Conservation (phyloP, 495 filamentous ascomycete genomes). For the Talaromyces nanjingensis region DNA sequence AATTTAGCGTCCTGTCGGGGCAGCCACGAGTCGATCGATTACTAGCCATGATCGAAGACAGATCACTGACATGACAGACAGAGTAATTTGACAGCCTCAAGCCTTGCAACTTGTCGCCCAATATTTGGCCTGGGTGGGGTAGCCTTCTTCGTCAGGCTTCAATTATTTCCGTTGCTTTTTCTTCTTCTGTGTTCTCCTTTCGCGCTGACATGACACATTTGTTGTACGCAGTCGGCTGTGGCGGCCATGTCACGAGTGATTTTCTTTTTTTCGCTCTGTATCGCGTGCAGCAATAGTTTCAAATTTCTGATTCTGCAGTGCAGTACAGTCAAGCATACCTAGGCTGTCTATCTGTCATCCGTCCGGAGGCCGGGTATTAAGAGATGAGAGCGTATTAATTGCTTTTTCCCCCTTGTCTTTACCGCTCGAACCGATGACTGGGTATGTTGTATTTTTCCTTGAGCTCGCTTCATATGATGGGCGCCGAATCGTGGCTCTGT, state of each 20-base stretch:
- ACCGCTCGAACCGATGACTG: neutral
- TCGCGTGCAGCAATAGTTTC: neutral
- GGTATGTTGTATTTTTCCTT: neutral
- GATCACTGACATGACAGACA: neutral
- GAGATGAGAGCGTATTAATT: neutral
- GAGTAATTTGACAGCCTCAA: neutral
- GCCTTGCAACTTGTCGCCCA: constrained; percentile 3
- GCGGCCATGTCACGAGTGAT: neutral
- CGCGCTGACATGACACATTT: neutral
- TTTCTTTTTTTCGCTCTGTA: neutral
- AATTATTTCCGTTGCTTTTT: neutral
- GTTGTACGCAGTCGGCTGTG: neutral
- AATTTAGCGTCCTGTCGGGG: neutral
- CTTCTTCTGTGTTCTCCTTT: neutral
- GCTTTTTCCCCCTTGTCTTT: neutral
- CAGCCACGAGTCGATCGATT: constrained; percentile 5
- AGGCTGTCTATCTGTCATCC: neutral
- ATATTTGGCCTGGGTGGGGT: neutral
- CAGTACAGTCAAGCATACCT: neutral
- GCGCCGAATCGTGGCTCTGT: neutral
- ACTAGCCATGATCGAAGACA: neutral
- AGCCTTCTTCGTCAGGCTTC: constrained; percentile 8
- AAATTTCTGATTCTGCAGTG: neutral
- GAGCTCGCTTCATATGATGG: neutral
- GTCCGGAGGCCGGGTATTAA: neutral